Conservation (phyloP, 2,329 filamentous ascomycete genomes). For the Didymella exigua region DNA sequence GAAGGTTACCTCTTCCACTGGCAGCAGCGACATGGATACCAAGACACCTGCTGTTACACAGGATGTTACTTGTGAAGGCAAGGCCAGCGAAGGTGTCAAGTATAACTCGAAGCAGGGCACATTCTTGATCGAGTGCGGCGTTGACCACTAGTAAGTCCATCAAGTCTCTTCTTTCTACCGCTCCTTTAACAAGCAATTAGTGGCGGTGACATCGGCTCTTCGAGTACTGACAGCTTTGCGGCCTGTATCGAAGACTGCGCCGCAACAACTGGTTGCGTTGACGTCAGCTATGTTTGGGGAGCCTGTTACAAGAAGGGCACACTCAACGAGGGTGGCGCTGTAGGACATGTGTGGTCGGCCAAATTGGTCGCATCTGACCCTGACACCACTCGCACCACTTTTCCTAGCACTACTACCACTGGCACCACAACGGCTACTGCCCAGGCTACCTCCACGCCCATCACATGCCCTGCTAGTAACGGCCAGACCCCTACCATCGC, state of each 20-base stretch:
- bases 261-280: constrained; percentile 9
- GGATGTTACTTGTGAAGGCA: constrained; percentile 8
- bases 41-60: background rate
- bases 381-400: background rate
- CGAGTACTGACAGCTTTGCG: constrained; percentile 7
- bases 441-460: background rate
- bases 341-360: constrained; percentile 12
- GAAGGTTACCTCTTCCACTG: constrained; percentile 5
- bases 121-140: constrained; percentile 11
- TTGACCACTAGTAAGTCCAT: constrained; percentile 6
- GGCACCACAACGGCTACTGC: background rate
- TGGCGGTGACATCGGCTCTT: constrained; percentile 11
- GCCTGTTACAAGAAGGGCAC: constrained; percentile 12
- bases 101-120: constrained; percentile 12
- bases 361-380: constrained; percentile 4
- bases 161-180: too few species aligned
- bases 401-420: background rate
- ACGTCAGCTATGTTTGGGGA: constrained; percentile 12
- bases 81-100: constrained; percentile 11
- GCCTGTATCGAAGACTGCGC: constrained; percentile 14
- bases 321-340: constrained; percentile 8
- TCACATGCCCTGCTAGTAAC: constrained; percentile 10
- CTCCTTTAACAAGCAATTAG: background rate
- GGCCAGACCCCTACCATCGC: constrained; percentile 7
- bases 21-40: background rate